Evolutionary conservation across 768 basidiomycete genomes (phyloP).

Genomic region (Hygrophoropsis aurantiaca): DNA sequence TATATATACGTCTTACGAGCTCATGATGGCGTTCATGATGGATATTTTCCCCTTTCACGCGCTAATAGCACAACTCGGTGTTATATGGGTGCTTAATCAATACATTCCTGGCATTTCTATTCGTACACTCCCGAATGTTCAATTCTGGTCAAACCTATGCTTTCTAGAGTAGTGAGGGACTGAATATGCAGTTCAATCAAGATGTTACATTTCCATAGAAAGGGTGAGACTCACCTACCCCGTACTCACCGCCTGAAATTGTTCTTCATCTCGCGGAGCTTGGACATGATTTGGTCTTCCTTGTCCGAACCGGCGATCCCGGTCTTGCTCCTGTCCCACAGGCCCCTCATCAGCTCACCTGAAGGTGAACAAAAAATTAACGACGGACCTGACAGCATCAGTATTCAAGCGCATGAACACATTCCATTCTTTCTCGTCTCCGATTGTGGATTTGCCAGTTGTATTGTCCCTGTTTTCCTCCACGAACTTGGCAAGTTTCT

Average conservation of each 20-base stretch:
- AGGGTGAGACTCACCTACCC: not conserved
- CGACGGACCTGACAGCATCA: slow-evolving; percentile 60
- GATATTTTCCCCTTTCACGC: slow-evolving; percentile 1
- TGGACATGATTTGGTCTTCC: slow-evolving; percentile 65
- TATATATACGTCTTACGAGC: slow-evolving; percentile 8
- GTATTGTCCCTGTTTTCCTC: slow-evolving; percentile 56
- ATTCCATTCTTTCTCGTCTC: slow-evolving; percentile 94
- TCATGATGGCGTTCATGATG: too few species aligned
- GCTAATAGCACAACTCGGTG: slow-evolving; percentile 1
- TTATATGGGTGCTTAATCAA: slow-evolving; percentile 10
- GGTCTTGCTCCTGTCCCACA: slow-evolving; percentile 38
- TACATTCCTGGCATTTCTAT: slow-evolving; percentile 1
- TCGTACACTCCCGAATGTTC: not conserved
- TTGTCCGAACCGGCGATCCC: slow-evolving; percentile 42
- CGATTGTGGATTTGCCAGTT: slow-evolving; percentile 84
- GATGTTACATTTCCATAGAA: not conserved
- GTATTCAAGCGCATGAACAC: slow-evolving; percentile 84
- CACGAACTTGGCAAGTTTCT: slow-evolving; percentile 57
- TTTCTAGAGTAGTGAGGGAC: slow-evolving; percentile 2
- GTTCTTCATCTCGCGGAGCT: slow-evolving; percentile 83
- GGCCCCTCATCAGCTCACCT: not conserved
- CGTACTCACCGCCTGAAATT: slow-evolving; percentile 61
- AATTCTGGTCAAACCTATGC: not conserved
- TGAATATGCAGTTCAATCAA: slow-evolving; percentile 1
- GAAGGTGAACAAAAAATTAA: not conserved